Percentiles rank a stretch among this genome's conserved stretches.
These are phyloP conservation scores for Rhytidiadelphus loreus DNA, from an alignment of 225 moss, liverwort and hornwort genomes.

Conservation along the genomic window DNA sequence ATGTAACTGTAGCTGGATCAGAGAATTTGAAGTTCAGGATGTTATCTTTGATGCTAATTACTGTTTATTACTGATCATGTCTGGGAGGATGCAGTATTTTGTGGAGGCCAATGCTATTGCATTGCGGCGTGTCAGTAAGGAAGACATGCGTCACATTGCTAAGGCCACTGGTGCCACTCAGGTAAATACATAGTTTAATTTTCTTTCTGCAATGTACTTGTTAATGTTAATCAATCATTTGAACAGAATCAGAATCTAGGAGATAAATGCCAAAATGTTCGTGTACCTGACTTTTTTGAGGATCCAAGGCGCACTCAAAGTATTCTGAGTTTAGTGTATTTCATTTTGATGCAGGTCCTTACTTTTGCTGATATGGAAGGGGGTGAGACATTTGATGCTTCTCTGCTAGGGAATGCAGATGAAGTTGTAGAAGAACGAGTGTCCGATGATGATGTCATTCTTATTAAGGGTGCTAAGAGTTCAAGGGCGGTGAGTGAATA, in stretches of 20 bases:
- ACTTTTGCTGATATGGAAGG: constrained; percentile 95
- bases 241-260: neutral
- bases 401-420: constrained; percentile 69
- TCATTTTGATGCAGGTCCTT: constrained; percentile 38
- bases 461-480: constrained; percentile 85
- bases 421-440: constrained; percentile 83
- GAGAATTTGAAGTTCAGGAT: neutral
- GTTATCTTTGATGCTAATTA: neutral
- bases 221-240: neutral
- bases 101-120: constrained; percentile 84
- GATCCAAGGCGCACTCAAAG: neutral
- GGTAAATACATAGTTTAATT: constrained; percentile 20
- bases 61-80: neutral
- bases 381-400: constrained; percentile 75
- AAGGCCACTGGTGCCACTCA: constrained; percentile 90
- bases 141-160: constrained; percentile 92
- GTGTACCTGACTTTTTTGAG: neutral
- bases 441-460: constrained; percentile 77
- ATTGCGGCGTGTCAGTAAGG: constrained; percentile 70
- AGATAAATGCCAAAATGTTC: neutral
- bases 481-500: constrained; percentile 55
- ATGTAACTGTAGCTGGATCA: neutral
- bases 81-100: constrained; percentile 56
- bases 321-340: neutral
- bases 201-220: neutral